Evolutionary conservation across 805 yeast species (phyloP), one percentile per base, ranked within the genome.

Genomic region (Scheffersomyces stipitis): DNA sequence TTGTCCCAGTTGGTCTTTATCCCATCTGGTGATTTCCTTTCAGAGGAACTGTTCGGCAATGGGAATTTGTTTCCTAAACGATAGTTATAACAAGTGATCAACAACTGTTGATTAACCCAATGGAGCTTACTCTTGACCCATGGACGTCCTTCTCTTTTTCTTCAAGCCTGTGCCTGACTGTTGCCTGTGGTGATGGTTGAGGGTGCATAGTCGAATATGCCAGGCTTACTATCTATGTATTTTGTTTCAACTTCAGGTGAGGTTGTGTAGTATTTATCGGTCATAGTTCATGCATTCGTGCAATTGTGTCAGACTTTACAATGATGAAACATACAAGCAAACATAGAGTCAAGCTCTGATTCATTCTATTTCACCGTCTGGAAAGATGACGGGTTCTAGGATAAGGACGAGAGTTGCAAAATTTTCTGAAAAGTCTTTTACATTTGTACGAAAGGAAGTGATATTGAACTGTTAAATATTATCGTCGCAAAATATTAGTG

Each of bases 311-410:
- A n/a, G n/a, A n/a, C n/a, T n/a, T n/a, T n/a, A n/a, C n/a, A n/a
- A 73, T 82, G 90, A 83, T 83, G 90, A 83, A 75, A 81, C 63
- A 78, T 70, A 66, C 62, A 71, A 78, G 76, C 84, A 81, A 78
- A 80, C 86, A 81, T 81, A 81, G 90, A 83, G 90, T 83, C 90
- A 83, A 83, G 90, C 89, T 83, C 90, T 73, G 86, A 45, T 45
- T 40, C 29, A 82, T 83, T 71, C 62, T 61, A 63, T 42, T 48
- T 59, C 69, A 67, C 64, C 49, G 71, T 56, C 72, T 66, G 73
- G 73, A 66, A 66, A 66, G 62, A 66, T 66, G 73, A 60, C 66
- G 44, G 66, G 71, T 49, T 52, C 35, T 43, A 31, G 43, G 50
- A 58, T 60, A 54, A 49, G 76, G 90, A 83, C 79, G 89, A 83